A percentile compares a stretch with the other conserved stretches of the same genome.
Evolutionary conservation across 2,329 filamentous ascomycete genomes (phyloP).

Genomic region (Cladosporium oxysporum): DNA sequence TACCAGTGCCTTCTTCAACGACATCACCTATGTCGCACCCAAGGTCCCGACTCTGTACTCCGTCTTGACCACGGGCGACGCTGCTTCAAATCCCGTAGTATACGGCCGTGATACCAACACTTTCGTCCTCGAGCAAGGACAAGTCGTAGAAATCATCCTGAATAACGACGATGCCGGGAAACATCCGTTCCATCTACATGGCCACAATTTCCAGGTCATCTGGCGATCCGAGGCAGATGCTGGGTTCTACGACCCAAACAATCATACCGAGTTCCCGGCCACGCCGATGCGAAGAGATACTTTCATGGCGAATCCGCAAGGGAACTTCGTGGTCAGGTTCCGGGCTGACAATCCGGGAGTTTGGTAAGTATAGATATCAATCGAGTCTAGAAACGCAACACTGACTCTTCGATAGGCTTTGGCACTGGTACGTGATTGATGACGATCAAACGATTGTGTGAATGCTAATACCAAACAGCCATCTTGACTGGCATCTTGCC

Average conservation of each 20-base stretch:
- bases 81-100: conserved; percentile 44
- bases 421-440: neutral
- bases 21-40: conserved; percentile 71
- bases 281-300: conserved; percentile 53
- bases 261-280: conserved; percentile 39
- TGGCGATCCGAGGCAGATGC: conserved; percentile 38
- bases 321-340: conserved; percentile 59
- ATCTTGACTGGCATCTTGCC: conserved; percentile 54
- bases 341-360: conserved; percentile 54
- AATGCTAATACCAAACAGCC: conserved; percentile 37
- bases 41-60: conserved; percentile 76
- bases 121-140: conserved; percentile 66
- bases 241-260: conserved; percentile 37
- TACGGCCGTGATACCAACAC: conserved; percentile 57
- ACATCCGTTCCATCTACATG: conserved; percentile 76
- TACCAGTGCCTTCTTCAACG: conserved; percentile 60
- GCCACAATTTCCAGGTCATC: conserved; percentile 69
- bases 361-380: conserved; percentile 35
- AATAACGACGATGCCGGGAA: conserved; percentile 73
- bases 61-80: conserved; percentile 62
- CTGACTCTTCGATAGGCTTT: neutral
- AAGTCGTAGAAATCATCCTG: conserved; percentile 73
- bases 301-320: conserved; percentile 55
- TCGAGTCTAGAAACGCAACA: neutral
- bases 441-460: neutral